A percentile compares a stretch with the other conserved stretches of the same genome.
phyloP scores from a whole-genome alignment of 1,284 basidiomycete genomes.

The Cutaneotrichosporon sp. region DNA sequence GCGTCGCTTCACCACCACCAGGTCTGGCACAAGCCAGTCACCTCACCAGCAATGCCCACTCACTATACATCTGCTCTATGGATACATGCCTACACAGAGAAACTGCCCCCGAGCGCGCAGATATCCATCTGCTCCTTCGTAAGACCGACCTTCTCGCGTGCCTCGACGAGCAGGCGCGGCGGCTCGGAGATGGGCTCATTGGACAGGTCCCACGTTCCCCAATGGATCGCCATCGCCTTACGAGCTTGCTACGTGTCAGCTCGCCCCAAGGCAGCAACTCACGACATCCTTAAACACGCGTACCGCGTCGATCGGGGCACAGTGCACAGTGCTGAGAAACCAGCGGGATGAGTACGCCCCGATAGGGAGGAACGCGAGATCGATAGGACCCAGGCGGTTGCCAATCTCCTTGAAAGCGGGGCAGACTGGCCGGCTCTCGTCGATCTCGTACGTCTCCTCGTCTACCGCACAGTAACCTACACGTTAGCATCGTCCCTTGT shows the following conservation, averaged over 20 bases:
- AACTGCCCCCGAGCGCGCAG: slow-evolving; percentile 11
- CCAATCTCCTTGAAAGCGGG: slow-evolving; percentile 28
- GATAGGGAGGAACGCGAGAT: slow-evolving; percentile 59
- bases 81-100: slow-evolving; percentile 1
- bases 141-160: slow-evolving; percentile 55
- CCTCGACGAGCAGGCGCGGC: slow-evolving; percentile 54
- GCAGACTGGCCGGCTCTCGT: slow-evolving; percentile 49
- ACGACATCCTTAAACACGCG: slow-evolving; percentile 60
- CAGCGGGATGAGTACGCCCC: slow-evolving; percentile 61
- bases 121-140: slow-evolving; percentile 53
- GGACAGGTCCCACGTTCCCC: slow-evolving; percentile 54
- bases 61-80: neutral
- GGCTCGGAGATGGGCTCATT: slow-evolving; percentile 59
- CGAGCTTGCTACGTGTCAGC: slow-evolving; percentile 40
- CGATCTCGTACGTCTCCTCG: slow-evolving; percentile 49
- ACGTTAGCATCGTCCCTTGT: no score
- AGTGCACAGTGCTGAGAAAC: slow-evolving; percentile 60
- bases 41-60: no score
- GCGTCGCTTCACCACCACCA: no score
- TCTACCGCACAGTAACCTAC: slow-evolving; percentile 49
- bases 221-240: slow-evolving; percentile 64
- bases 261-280: no score
- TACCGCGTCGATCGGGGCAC: slow-evolving; percentile 60
- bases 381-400: slow-evolving; percentile 56
- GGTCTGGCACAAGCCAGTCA: no score